These are phyloP conservation scores for Astrothelium macrocarpum DNA, from an alignment of 495 filamentous ascomycete species.

Conservation along the genomic window DNA sequence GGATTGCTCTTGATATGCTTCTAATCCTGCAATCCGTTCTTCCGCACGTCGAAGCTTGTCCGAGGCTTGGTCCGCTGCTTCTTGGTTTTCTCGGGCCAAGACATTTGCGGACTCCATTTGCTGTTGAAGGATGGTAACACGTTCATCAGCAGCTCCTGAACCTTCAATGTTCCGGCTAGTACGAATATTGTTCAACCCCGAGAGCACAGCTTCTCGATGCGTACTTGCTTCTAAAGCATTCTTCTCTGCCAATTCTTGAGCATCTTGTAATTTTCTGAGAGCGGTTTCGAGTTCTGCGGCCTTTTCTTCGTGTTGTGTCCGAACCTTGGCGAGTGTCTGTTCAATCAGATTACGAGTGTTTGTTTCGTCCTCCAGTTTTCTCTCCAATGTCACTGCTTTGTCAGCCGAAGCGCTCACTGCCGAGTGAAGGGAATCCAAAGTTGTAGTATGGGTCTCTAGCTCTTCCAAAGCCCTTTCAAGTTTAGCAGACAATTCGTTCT, in stretches of 20 bases:
- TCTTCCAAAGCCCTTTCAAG: slow-evolving; percentile 56
- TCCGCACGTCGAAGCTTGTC: slow-evolving; percentile 88
- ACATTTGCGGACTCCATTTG: slow-evolving; percentile 70
- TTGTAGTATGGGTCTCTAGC: slow-evolving; percentile 59
- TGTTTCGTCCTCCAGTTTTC: slow-evolving; percentile 76
- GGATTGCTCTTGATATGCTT: slow-evolving; percentile 93
- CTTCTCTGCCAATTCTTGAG: slow-evolving; percentile 83
- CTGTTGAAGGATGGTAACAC: slow-evolving; percentile 64
- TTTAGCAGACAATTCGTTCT: slow-evolving; percentile 64
- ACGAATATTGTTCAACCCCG: slow-evolving; percentile 64
- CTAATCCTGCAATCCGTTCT: slow-evolving; percentile 89
- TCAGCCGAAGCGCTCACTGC: slow-evolving; percentile 70
- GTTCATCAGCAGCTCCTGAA: slow-evolving; percentile 55
- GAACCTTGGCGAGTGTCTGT: slow-evolving; percentile 65
- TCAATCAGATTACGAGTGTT: slow-evolving; percentile 67
- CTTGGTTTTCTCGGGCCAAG: slow-evolving; percentile 75
- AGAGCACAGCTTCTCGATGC: slow-evolving; percentile 73
- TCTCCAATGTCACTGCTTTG: slow-evolving; percentile 65
- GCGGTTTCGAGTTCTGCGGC: slow-evolving; percentile 68
- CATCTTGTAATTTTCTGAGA: slow-evolving; percentile 65
- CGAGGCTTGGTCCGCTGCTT: slow-evolving; percentile 76
- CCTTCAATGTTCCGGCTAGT: slow-evolving; percentile 41
- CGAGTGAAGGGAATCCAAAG: slow-evolving; percentile 63
- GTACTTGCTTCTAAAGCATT: slow-evolving; percentile 78
- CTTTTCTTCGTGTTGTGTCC: slow-evolving; percentile 75